Base-by-base conservation (phyloP, 1,284 basidiomycete genomes). In the Trametes pubescens region DNA sequence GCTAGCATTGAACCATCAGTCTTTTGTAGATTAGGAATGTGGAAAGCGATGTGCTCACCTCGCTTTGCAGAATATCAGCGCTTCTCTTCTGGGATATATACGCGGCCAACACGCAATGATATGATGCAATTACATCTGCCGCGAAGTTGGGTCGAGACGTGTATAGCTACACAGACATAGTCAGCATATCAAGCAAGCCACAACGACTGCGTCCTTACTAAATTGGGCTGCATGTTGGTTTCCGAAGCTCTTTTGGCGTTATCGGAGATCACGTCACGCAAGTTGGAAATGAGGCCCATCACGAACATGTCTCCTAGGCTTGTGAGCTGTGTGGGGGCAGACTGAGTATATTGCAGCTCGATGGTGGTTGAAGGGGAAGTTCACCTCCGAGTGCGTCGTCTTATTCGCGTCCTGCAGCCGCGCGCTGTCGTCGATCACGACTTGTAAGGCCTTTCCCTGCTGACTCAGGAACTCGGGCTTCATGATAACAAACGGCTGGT, bases 381-480 rank as follows among this genome's bases (percentile, higher is more conserved):
- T 26, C 11, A 63, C 66, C 22, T 32, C 40, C 9, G 60, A 4
- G 1, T 38, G 21, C 1, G 47, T 46, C 14, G 53, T 44, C 4
- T 26, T 22, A 24, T 11, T 26, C 9, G 43, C 24, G 24, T 38
- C 16, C 44, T 61, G 66, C 5, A 68, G 43, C 14, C 57, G 55
- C 0, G 49, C 61, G 21, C 26, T 57, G 38, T 68, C 66, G 2
- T 57, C 49, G 13, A 57, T 62, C 26, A 37, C 54, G 32, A 43
- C 24, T 18, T 65, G 46, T 8, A 63, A 38, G 0, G 56, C 57
- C 5, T 51, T 57, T 4, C 26, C 32, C n/a, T 63, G 61, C 47
- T 63, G 59, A 22, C 49, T 48, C 6, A 61, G 16, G 18, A 67
- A 64, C 10, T 68, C 61, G 3, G 56, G 40, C 13, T 51, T 51